A percentile compares a stretch with the other conserved stretches of the same genome.
Conservation (phyloP, 352 stramenopile species). For the Globisporangium okanoganense region DNA sequence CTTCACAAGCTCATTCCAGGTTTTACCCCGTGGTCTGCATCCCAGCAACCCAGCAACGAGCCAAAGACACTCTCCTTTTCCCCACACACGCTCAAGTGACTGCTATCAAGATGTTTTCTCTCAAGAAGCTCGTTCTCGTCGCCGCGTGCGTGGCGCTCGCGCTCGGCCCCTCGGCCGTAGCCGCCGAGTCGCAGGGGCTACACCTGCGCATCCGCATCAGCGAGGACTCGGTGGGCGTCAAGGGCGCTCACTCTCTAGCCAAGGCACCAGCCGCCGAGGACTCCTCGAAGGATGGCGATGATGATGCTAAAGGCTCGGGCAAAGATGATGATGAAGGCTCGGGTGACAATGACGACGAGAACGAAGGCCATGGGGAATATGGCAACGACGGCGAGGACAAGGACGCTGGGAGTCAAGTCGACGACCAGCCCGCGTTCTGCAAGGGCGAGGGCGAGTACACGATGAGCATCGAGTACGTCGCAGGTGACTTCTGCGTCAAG, state of each 20-base stretch:
- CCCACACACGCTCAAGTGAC: no score
- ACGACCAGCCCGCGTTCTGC: background rate
- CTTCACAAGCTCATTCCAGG: background rate
- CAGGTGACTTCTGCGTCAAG: constrained; percentile 9
- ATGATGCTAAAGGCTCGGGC: background rate
- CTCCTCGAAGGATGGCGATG: background rate
- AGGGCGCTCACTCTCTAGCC: background rate
- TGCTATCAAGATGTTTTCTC: background rate
- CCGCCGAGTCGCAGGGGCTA: constrained; percentile 22
- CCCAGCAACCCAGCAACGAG: background rate
- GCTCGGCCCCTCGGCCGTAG: constrained; percentile 15
- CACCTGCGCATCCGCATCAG: constrained; percentile 12
- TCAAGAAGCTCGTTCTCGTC: constrained; percentile 7
- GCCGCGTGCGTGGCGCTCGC: constrained; percentile 3
- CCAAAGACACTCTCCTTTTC: background rate
- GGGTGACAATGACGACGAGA: background rate
- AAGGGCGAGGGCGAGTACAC: constrained; percentile 2
- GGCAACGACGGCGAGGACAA: background rate
- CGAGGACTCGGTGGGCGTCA: background rate
- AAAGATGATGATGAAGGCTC: background rate
- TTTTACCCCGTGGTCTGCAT: background rate
- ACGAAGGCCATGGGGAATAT: background rate
- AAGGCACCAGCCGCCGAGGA: background rate
- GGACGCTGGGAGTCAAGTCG: background rate
- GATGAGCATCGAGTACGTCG: constrained; percentile 6